Evolutionary conservation across 1,284 basidiomycete species (phyloP), one percentile per base, ranked within the genome.

Genomic region (Irpex lacteus): DNA sequence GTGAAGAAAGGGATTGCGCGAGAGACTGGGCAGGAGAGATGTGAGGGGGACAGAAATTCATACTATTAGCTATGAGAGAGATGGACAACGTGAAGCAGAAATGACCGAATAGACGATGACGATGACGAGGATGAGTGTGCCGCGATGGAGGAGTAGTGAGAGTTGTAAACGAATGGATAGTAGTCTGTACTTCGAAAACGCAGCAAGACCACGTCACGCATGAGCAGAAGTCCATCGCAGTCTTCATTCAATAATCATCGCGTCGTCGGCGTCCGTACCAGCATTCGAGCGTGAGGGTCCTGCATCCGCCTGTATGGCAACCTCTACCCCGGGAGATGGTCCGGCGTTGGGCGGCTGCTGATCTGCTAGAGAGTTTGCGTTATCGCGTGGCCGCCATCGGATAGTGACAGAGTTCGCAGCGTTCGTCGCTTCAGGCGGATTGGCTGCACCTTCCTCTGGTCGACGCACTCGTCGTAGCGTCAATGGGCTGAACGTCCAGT

Each of bases 171-270:
- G 37, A 44, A 9, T 50, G 57, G 19, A 52, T 21, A 26, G 26
- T 59, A 63, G 62, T 63, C 62, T 63, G 62, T 62, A 53, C 37
- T 18, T 18, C 36, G 54, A 34, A 56, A 11, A 56, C 54, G 54
- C 34, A 56, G 21, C 34, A 56, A 56, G 54, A 56, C 54, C 9
- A 34, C 34, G 40, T 15, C 40, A 11, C 11, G 54, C 8, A 56
- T 56, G 34, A 56, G 53, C 55, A 60, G 26, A 60, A 49, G 26
- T 58, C 63, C 58, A 26, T 13, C 32, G 13, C n/a, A 21, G 21
- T 37, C 8, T 59, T 67, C 60, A 68, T 36, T 64, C 67, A 21
- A 68, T 60, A n/a, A 68, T 49, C 67, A 68, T 68, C 32, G 66
- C 59, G 15, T 68, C 67, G 49, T 63, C 67, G 55, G 18, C 32